phyloP scores from a whole-genome alignment of 2,329 filamentous ascomycete genomes.

The Colletotrichum ledebouriae region DNA sequence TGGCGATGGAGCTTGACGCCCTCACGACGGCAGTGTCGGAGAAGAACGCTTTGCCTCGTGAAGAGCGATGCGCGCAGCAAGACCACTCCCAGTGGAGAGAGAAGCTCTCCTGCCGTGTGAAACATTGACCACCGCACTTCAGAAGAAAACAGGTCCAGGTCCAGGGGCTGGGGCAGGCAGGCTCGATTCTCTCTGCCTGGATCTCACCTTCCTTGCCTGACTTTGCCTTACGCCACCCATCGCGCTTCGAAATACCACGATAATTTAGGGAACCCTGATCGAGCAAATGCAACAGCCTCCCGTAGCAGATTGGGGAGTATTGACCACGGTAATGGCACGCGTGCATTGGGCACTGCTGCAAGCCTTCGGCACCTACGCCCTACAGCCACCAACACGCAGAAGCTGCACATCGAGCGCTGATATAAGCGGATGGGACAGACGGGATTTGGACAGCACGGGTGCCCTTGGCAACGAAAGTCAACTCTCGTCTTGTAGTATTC shows the following conservation, averaged over 20 bases:
- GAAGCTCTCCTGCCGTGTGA: constrained; percentile 18
- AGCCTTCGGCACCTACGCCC: constrained; percentile 2
- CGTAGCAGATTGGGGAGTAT: not conserved
- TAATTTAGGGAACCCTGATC: not conserved
- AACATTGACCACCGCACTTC: constrained; percentile 5
- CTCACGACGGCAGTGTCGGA: constrained; percentile 18
- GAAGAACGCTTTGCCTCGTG: not conserved
- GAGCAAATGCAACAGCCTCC: not conserved
- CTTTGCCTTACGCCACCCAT: not conserved
- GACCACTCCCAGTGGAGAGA: constrained; percentile 7
- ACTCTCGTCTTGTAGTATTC: constrained; percentile 2
- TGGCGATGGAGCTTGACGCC: constrained; percentile 12
- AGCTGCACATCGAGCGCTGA: constrained; percentile 8
- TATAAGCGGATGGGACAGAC: not conserved
- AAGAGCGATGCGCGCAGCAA: constrained; percentile 11
- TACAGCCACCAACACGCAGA: not conserved
- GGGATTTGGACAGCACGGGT: not conserved
- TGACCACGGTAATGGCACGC: not conserved
- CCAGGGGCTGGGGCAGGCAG: not conserved
- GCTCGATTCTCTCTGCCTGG: constrained; percentile 12
- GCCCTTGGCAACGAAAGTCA: not conserved
- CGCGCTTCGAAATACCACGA: not conserved
- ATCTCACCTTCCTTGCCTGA: not conserved
- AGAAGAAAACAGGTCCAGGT: not conserved
- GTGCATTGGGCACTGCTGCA: constrained; percentile 9